Conservation (phyloP, 2,329 filamentous ascomycete genomes). For the Aciculosporium take region DNA sequence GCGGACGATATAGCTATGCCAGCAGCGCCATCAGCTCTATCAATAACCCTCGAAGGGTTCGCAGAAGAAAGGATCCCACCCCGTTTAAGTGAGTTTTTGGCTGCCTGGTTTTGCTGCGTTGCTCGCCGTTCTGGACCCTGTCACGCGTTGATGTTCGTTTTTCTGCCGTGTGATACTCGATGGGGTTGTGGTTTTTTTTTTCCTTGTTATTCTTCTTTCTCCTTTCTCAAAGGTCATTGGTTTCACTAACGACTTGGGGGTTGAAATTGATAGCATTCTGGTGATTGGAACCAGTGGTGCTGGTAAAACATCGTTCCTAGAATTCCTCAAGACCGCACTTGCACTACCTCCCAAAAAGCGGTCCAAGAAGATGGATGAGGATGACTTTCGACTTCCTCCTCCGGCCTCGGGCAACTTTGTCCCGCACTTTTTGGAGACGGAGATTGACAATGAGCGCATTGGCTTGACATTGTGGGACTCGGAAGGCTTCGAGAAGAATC, state of each 20-base stretch:
- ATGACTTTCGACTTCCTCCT: conserved; percentile 39
- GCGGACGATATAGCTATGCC: conserved; percentile 90
- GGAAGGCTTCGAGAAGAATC: conserved; percentile 82
- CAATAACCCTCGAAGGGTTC: conserved; percentile 82
- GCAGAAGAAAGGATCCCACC: conserved; percentile 91
- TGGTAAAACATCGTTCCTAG: conserved; percentile 93
- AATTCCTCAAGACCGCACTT: conserved; percentile 80
- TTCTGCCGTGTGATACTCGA: too few relatives aligned
- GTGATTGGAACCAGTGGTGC: conserved; percentile 76
- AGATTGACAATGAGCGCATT: conserved; percentile 82
- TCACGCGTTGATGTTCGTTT: too few relatives aligned
- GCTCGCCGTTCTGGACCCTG: background rate
- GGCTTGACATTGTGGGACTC: conserved; percentile 96
- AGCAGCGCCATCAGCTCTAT: conserved; percentile 81
- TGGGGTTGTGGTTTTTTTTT: too few relatives aligned
- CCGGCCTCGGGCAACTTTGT: conserved; percentile 58
- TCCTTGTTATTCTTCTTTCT: background rate
- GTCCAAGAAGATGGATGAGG: conserved; percentile 38
- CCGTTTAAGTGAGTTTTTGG: conserved; percentile 77
- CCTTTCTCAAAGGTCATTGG: background rate
- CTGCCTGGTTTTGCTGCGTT: background rate
- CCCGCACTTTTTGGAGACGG: conserved; percentile 82
- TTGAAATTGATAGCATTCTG: conserved; percentile 52
- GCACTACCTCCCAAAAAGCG: conserved; percentile 72
- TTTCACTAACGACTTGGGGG: conserved; percentile 5